These are phyloP conservation scores for Suillus brevipes DNA, from an alignment of 768 basidiomycete genomes.

Conservation along the genomic window DNA sequence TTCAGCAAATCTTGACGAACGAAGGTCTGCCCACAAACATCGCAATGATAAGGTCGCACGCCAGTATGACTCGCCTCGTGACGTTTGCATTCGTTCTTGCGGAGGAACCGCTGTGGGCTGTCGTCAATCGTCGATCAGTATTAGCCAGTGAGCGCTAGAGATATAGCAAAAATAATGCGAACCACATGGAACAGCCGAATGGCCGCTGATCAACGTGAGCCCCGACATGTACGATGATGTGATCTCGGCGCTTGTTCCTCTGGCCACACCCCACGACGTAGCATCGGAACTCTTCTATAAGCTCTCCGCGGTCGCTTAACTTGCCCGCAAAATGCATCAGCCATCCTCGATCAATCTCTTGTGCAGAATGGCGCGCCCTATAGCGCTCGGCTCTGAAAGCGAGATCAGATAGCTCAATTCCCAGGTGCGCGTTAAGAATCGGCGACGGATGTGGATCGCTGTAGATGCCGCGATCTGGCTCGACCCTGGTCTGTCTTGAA, in stretches of 20 bases:
- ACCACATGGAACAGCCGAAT: constrained; percentile 68
- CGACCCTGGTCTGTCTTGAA: constrained; percentile 7
- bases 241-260: constrained; percentile 70
- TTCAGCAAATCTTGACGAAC: constrained; percentile 69
- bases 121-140: constrained; percentile 12
- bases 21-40: constrained; percentile 57
- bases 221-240: constrained; percentile 73
- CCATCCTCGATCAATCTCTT: constrained; percentile 66
- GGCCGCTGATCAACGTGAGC: constrained; percentile 70
- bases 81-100: constrained; percentile 78
- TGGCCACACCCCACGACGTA: constrained; percentile 68
- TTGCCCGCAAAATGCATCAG: constrained; percentile 68
- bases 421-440: constrained; percentile 63
- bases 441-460: constrained; percentile 38
- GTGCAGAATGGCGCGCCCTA: constrained; percentile 50
- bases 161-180: constrained; percentile 26
- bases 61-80: constrained; percentile 69
- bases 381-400: constrained; percentile 56
- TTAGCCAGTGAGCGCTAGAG: constrained; percentile 6
- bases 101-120: constrained; percentile 63
- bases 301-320: constrained; percentile 56
- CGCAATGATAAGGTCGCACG: constrained; percentile 57
- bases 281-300: constrained; percentile 62
- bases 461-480: background rate
- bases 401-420: constrained; percentile 55